Conservation (phyloP, 768 basidiomycete species). For the Trametopsis cervina region DNA sequence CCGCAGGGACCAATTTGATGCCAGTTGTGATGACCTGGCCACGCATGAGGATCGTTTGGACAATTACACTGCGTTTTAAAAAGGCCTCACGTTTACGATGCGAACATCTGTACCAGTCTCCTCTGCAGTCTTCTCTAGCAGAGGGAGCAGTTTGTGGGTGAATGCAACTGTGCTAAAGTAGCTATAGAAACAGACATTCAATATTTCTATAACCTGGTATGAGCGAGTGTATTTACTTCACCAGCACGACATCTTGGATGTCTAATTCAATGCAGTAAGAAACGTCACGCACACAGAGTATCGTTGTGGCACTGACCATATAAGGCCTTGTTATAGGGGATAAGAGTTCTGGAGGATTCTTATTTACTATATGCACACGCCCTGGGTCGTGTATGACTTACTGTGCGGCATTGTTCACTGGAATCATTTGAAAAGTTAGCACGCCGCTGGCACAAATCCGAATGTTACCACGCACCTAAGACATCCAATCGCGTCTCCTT, state of each 20-base stretch:
- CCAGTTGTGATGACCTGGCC: slow-evolving; percentile 10
- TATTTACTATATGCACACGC: not conserved
- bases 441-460: not conserved
- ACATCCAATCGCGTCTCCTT: slow-evolving; percentile 39
- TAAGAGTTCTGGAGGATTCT: not conserved
- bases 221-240: slow-evolving; percentile 32
- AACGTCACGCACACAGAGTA: not conserved
- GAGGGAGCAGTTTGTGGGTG: slow-evolving; percentile 45
- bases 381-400: not conserved
- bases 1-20: not conserved
- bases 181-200: slow-evolving; percentile 29
- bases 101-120: slow-evolving; percentile 49
- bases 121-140: slow-evolving; percentile 42
- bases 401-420: slow-evolving; percentile 47
- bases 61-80: not conserved
- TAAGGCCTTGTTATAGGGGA: slow-evolving; percentile 14
- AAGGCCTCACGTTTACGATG: slow-evolving; percentile 42
- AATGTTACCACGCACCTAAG: slow-evolving; percentile 24
- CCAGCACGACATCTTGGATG: slow-evolving; percentile 31
- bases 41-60: not conserved
- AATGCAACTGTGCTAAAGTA: slow-evolving; percentile 51
- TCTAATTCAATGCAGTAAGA: slow-evolving; percentile 21
- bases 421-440: slow-evolving; percentile 18
- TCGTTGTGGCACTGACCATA: slow-evolving; percentile 20
- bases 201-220: slow-evolving; percentile 10